Base-by-base conservation (phyloP, 164 flowering plant species). In the Kingdonia uniflora region DNA sequence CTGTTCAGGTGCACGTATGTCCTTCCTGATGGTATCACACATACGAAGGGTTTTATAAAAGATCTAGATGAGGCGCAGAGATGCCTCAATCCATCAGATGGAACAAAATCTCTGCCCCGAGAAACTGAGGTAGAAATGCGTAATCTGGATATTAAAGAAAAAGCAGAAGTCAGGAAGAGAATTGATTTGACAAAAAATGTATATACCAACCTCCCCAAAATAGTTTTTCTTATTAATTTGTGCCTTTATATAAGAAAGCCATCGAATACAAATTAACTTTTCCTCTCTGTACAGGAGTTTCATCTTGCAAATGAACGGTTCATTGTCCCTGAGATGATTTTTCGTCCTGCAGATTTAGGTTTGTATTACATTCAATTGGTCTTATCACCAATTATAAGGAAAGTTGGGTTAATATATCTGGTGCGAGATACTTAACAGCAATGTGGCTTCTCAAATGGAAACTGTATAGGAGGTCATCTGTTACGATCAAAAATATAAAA, bases 291-390 rank as follows among this genome's bases (percentile, higher is more conserved):
- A 57, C 81, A 88, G 99, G 96, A 92, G 70, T 78, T 92, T 62
- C 76, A 71, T 64, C 77, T 92, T 65, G 84, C 91, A 11, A 92
- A 88, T 67, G 97, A 92, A 68, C 94, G 95, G 11, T 92, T 92
- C 65, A 83, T 92, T 67, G 97, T 92, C 17, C 99, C 97, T 11
- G 99, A 92, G 72, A 86, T 88, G 99, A 68, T 92, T 38, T 92
- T 92, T 66, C 95, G 74, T 56, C 99, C 99, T 51, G 80, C 95
- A 65, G 97, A 92, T 74, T 74, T 92, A 52, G 99, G 95, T 92
- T 1, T 59, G 79, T 73, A 45, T 62, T 42, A 19, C 11, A 19
- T 19, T 58, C 5, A 26, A 35, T 22, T 21, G 1, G 19, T 19
- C 8, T 29, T 29, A 3, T 29, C 35, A 29, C 4, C 6, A 4